A percentile compares a stretch with the other conserved stretches of the same genome.
Conservation (phyloP, 2,329 filamentous ascomycete species). For the Fusarium pininemorale region DNA sequence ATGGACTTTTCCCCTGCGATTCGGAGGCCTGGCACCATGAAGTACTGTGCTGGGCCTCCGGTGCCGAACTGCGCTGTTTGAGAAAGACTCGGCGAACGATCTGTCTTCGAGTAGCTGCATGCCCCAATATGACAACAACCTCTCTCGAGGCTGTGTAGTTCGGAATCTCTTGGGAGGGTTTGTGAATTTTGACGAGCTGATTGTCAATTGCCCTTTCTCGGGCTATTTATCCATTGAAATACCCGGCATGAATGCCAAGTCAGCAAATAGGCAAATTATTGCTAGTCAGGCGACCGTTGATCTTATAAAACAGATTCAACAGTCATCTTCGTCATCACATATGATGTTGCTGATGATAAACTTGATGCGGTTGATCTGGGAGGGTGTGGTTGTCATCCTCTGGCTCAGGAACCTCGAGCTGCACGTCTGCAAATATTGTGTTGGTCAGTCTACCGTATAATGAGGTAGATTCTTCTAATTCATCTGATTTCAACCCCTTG, state of each 20-base stretch:
- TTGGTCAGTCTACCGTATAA: background rate
- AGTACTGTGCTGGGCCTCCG: background rate
- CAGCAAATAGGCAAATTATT: constrained; percentile 1
- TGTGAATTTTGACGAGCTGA: background rate
- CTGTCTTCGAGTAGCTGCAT: background rate
- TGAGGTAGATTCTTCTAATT: background rate
- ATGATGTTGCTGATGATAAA: background rate
- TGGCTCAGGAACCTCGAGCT: constrained; percentile 9
- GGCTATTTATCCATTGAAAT: background rate
- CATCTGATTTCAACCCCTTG: background rate
- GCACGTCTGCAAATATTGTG: background rate
- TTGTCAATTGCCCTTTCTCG: background rate
- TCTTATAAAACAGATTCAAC: constrained; percentile 9
- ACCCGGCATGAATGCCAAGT: constrained; percentile 4
- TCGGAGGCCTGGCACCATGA: background rate
- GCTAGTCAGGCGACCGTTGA: constrained; percentile 20
- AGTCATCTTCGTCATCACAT: background rate
- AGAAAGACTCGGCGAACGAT: background rate
- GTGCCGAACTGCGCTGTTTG: no score
- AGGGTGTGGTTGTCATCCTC: constrained; percentile 18
- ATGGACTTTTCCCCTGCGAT: no score
- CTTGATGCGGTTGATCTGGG: background rate
- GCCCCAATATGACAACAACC: background rate
- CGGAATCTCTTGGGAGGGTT: background rate
- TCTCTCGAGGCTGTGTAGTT: background rate